Percentiles rank a stretch among this genome's conserved stretches.
Conservation (phyloP, 2,329 filamentous ascomycete species). For the Fusarium sp. region DNA sequence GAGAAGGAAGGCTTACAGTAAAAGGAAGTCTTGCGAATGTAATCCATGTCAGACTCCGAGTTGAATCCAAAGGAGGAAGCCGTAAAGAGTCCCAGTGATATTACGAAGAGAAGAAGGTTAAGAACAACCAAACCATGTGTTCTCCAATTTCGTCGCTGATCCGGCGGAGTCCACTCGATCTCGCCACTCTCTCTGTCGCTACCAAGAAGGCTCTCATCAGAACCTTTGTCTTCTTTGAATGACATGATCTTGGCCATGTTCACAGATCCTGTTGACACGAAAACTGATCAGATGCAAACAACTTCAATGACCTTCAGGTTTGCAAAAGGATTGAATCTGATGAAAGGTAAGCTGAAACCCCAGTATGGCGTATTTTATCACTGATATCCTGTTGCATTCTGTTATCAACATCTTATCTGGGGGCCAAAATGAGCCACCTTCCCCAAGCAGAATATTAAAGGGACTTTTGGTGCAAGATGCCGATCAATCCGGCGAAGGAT, state of each 20-base stretch:
- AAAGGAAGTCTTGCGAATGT: constrained; percentile 4
- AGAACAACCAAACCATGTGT: neutral
- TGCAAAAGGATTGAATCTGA: neutral
- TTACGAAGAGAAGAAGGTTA: neutral
- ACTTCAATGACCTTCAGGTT: fast-evolving
- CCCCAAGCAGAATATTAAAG: neutral
- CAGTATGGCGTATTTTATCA: neutral
- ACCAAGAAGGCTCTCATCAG: neutral
- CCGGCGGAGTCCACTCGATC: neutral
- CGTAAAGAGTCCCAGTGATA: neutral
- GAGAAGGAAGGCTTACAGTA: neutral
- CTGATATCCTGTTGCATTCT: no score
- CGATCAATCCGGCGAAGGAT: neutral
- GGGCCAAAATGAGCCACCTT: neutral
- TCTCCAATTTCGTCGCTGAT: neutral
- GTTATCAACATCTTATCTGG: neutral
- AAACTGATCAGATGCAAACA: fast-evolving
- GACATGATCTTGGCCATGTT: neutral
- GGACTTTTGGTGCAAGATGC: neutral
- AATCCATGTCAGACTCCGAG: neutral
- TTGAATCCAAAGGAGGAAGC: neutral
- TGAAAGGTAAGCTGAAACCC: fast-evolving
- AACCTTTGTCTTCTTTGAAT: neutral
- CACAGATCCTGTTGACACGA: fast-evolving
- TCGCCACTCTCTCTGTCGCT: neutral